Base-by-base conservation (phyloP, 306 rosid species). In the Vigna angularis region DNA sequence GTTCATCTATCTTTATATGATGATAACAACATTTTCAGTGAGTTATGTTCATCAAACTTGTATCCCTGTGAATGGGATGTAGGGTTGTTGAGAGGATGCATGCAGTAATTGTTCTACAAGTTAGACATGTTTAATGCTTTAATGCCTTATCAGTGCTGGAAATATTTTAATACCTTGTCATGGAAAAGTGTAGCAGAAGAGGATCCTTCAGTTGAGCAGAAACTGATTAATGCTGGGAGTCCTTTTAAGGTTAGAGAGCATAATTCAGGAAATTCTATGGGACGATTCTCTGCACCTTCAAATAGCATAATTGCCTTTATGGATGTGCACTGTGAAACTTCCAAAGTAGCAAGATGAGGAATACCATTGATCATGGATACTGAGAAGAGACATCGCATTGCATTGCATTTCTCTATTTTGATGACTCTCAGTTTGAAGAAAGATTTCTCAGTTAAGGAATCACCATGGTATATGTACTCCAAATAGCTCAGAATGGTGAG, bases 211-310 rank as follows among this genome's bases (percentile, higher is more conserved):
- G 11, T 7, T 6, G 9, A 30, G 45, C 49, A 65, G n/a, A 65
- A 65, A 65, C 30, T 17, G 5, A 65, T 9, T 65, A 65, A 65
- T 65, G 16, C n/a, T 40, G 70, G 70, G 30, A 65, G 51, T 38
- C n/a, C 70, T 17, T 1, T 2, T 18, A 65, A 40, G 30, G 51
- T 17, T 17, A 65, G 28, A 40, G 32, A 65, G 16, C 51, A 20
- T 10, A 65, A 18, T 6, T 65, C 30, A 65, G 16, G 51, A 38
- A 65, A 65, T 9, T 17, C 51, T 1, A 63, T 32, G 26, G 2
- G 15, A 34, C 15, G 20, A 62, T 63, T 63, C 26, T 63, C 48
- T 63, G 0, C 69, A 32, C 48, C 69, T 34, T 36, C 48, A 4
- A n/a, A 2, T 3, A 63, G 15, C 26, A 63, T 26, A 63, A 63